Percentiles rank a stretch among this genome's conserved stretches.
Evolutionary conservation across 2,329 filamentous ascomycete species (phyloP).

Genomic region (Davidsoniella virescens): DNA sequence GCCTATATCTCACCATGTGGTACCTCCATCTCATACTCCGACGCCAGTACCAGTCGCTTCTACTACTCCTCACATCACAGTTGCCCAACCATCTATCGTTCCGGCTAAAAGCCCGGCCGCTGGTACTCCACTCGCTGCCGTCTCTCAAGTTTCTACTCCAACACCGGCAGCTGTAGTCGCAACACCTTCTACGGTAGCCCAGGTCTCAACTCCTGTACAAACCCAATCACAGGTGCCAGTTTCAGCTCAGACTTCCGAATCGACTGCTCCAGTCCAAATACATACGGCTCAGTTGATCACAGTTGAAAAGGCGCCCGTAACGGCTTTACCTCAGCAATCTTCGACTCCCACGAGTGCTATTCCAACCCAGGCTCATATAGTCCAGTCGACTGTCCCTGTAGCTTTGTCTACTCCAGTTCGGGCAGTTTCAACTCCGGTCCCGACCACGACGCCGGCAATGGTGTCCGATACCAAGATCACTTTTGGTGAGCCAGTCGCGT

Average conservation of each 20-base stretch:
- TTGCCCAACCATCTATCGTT: background rate
- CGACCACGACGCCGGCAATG: too few species aligned
- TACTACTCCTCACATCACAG: background rate
- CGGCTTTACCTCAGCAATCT: background rate
- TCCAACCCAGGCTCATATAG: background rate
- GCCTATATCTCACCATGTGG: too few species aligned
- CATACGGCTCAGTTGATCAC: background rate
- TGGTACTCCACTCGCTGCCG: background rate
- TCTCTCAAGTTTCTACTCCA: background rate
- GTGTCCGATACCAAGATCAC: too few species aligned
- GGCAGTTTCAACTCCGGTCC: too few species aligned
- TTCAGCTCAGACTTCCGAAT: background rate
- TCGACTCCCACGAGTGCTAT: background rate
- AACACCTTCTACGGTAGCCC: background rate
- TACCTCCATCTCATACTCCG: background rate
- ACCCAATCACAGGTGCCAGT: too few species aligned
- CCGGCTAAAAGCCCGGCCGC: background rate
- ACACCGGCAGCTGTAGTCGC: background rate
- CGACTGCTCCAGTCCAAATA: background rate
- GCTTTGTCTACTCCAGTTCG: background rate
- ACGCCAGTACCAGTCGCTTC: background rate
- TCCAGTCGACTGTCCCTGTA: background rate
- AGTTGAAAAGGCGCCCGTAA: too few species aligned
- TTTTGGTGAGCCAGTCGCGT: too few species aligned
- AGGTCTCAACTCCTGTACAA: background rate